Evolutionary conservation across 2,329 filamentous ascomycete genomes (phyloP).

Genomic region (Fusarium veterinarium): DNA sequence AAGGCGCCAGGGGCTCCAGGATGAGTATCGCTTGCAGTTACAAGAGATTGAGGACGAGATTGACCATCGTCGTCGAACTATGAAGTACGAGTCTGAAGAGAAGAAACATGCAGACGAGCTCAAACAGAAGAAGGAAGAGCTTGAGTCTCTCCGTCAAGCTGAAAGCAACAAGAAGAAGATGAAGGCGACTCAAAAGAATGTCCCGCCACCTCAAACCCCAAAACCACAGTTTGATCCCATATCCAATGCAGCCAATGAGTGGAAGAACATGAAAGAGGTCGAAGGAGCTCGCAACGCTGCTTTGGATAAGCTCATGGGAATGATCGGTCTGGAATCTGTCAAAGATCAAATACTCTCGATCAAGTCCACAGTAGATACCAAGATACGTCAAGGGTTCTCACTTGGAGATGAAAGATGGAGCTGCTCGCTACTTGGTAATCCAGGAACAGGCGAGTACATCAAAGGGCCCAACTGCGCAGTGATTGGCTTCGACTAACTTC

Average conservation of each 20-base stretch:
- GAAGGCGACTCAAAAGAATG: conserved; percentile 1
- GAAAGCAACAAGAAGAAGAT: conserved; percentile 34
- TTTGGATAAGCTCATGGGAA: conserved; percentile 73
- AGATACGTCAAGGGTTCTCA: conserved; percentile 66
- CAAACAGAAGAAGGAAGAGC: conserved; percentile 58
- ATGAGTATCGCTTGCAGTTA: conserved; percentile 58
- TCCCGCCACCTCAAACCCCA: too few species aligned
- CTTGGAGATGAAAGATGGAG: conserved; percentile 70
- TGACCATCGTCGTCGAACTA: conserved; percentile 56
- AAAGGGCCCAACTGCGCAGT: neutral
- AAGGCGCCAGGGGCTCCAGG: conserved; percentile 57
- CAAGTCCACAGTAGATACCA: conserved; percentile 71
- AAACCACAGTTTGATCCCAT: neutral
- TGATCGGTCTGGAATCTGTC: conserved; percentile 78
- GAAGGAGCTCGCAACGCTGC: conserved; percentile 63
- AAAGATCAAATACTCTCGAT: conserved; percentile 72
- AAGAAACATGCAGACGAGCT: conserved; percentile 57
- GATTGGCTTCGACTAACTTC: conserved; percentile 9
- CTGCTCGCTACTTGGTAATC: conserved; percentile 75
- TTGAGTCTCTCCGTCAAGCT: conserved; percentile 54
- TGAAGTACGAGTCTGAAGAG: conserved; percentile 59
- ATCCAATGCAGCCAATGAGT: conserved; percentile 59
- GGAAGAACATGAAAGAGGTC: conserved; percentile 68
- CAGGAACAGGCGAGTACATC: conserved; percentile 71
- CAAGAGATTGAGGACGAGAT: conserved; percentile 66